Base-by-base conservation (phyloP, 2,329 filamentous ascomycete genomes). In the Alternaria atra region DNA sequence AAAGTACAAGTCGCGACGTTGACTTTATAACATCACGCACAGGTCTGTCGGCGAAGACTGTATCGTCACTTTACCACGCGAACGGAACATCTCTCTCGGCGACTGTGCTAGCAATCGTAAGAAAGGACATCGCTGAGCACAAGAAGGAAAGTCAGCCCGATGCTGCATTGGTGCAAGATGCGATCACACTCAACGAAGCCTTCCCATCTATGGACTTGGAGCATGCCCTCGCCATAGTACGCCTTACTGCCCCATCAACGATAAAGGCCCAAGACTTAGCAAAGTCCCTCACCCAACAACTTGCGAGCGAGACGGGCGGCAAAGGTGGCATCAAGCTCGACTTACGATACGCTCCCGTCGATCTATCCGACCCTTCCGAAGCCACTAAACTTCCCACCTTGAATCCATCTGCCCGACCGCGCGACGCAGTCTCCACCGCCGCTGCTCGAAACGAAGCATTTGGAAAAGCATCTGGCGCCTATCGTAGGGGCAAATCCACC, bases 401-500 rank as follows among this genome's bases (percentile, higher is more conserved):
- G 42, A 43, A 73, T 30, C 60, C 73, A 20, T 70, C 77, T 12
- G 73, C 77, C 3, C 72, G 73, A 6, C 73, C 73, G 10, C 75
- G 79, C 17, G 84, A 82, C n/a, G 75, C 79, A 0, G 59, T 68
- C 2, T 74, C 79, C 5, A 81, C 86, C 58, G 78, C 82, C 48
- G 74, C 79, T 5, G 83, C 83, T 39, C 80, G 85, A 13, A 76
- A 79, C 25, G 75, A 80, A 5, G 87, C 87, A 12, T 87, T 88
- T 67, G 76, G 77, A 4, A 84, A 90, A 77, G 89, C 89, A 4
- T 81, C 82, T 9, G 78, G 82, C 8, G 86, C 87, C 2, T 86
- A 87, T 69, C 85, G 87, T 34, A 85, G 83, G 67, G 85, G 86
- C 17, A 89, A 86, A 67, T 93, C 92, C 0, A 87, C 93, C 63